Percentiles rank a stretch among this genome's conserved stretches.
These are phyloP conservation scores for Polyplosphaeria fusca DNA, from an alignment of 495 filamentous ascomycete genomes.

Conservation along the genomic window DNA sequence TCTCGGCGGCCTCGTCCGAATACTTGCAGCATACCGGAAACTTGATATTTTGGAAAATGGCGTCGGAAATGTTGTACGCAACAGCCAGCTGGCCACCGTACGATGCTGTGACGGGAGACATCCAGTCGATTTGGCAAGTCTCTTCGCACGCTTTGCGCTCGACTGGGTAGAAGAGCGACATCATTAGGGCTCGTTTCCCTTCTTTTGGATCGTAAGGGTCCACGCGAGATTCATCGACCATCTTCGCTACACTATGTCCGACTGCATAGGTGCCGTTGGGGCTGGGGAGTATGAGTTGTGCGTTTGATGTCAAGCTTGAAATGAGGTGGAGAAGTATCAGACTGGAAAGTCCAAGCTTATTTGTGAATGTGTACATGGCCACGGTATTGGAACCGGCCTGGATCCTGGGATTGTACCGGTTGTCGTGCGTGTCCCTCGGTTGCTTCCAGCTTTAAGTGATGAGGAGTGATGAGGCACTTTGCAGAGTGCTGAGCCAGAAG, in stretches of 20 bases:
- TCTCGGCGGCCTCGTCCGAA: neutral
- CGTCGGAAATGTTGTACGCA: slow-evolving; percentile 5
- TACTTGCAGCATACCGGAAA: slow-evolving; percentile 5
- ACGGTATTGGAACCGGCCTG: no score
- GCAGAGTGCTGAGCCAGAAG: no score
- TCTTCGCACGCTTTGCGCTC: neutral
- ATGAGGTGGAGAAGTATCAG: no score
- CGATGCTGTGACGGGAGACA: slow-evolving; percentile 16
- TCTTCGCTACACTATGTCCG: slow-evolving; percentile 4
- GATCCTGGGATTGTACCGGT: no score
- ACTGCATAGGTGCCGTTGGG: slow-evolving; percentile 16
- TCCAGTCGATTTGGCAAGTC: slow-evolving; percentile 7
- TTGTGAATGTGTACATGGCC: no score
- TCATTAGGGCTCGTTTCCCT: slow-evolving; percentile 21
- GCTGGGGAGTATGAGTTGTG: slow-evolving; percentile 11
- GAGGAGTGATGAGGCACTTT: no score
- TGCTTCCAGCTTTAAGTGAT: no score
- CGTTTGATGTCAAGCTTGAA: no score
- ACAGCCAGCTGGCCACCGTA: neutral
- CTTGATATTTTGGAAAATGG: slow-evolving; percentile 7
- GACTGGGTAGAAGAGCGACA: slow-evolving; percentile 29
- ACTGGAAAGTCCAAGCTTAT: no score
- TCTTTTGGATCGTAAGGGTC: slow-evolving; percentile 25
- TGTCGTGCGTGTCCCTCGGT: no score
- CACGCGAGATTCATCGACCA: slow-evolving; percentile 18